These are phyloP conservation scores for Climacium dendroides DNA, from an alignment of 225 moss, liverwort and hornwort species.

Conservation along the genomic window DNA sequence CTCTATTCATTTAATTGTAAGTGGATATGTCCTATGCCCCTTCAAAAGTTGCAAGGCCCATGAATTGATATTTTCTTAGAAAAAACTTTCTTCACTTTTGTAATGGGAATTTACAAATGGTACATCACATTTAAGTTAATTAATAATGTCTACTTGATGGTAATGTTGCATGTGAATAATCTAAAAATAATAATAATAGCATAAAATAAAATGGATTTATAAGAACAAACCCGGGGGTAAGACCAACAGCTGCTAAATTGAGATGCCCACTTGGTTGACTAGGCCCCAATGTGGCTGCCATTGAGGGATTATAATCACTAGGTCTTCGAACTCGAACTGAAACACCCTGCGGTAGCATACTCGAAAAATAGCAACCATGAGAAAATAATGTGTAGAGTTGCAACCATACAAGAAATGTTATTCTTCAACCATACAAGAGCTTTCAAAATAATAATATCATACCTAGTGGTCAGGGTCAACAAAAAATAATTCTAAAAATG, in stretches of 20 bases:
- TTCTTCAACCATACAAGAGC: background rate
- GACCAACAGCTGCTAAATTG: conserved; percentile 79
- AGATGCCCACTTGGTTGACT: conserved; percentile 90
- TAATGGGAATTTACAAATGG: background rate
- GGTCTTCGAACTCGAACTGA: conserved; percentile 93
- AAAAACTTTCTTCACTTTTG: background rate
- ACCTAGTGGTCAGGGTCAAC: rapidly evolving
- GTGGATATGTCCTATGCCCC: background rate
- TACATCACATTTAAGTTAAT: background rate
- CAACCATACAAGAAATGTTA: background rate
- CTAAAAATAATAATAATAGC: background rate
- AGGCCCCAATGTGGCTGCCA: conserved; percentile 94
- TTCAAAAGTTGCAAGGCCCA: background rate
- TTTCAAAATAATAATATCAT: background rate
- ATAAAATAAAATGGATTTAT: background rate
- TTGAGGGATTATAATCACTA: conserved; percentile 98
- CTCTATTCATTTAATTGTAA: background rate
- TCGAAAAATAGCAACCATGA: background rate
- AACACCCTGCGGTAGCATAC: conserved; percentile 40
- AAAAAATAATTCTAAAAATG: background rate
- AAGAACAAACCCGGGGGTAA: conserved; percentile 67
- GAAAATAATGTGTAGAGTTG: background rate
- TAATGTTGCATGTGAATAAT: background rate
- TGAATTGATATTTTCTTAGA: background rate
- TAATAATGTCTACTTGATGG: background rate